These are phyloP conservation scores for Penicillium sp. DNA, from an alignment of 2,329 filamentous ascomycete genomes.

Conservation along the genomic window DNA sequence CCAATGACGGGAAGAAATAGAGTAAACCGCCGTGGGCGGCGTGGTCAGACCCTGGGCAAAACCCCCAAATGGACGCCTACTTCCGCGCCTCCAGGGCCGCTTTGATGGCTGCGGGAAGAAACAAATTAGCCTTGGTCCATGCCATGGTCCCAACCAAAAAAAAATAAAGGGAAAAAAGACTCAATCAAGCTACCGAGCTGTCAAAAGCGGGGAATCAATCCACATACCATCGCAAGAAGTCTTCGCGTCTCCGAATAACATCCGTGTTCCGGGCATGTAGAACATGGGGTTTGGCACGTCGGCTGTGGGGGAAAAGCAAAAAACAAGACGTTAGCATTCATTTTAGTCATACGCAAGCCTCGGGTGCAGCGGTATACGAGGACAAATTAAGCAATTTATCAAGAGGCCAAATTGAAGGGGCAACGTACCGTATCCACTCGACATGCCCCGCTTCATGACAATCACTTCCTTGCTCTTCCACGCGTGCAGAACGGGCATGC, in stretches of 20 bases:
- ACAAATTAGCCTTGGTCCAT: neutral
- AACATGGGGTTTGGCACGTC: slow-evolving; percentile 95
- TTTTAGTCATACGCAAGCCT: neutral
- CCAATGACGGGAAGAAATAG: neutral
- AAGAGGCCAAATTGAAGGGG: neutral
- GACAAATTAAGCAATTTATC: neutral
- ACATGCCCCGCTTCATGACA: slow-evolving; percentile 91
- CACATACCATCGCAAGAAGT: slow-evolving; percentile 73
- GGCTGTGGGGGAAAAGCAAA: slow-evolving; percentile 51
- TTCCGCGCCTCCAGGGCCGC: slow-evolving; percentile 37
- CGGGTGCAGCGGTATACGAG: neutral
- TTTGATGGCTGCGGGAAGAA: slow-evolving; percentile 44
- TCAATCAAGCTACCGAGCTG: neutral
- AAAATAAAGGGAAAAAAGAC: neutral
- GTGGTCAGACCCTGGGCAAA: neutral
- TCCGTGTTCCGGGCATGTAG: slow-evolving; percentile 84
- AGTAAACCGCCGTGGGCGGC: neutral
- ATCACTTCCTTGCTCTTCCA: slow-evolving; percentile 95
- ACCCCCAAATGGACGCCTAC: slow-evolving; percentile 15
- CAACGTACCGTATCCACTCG: slow-evolving; percentile 76
- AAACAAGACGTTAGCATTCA: neutral
- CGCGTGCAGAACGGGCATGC: slow-evolving; percentile 88
- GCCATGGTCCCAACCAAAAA: neutral
- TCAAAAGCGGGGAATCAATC: neutral
- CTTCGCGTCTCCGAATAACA: slow-evolving; percentile 91